These are phyloP conservation scores for Clitocybe nebularis DNA, from an alignment of 1,284 basidiomycete species.

Conservation along the genomic window DNA sequence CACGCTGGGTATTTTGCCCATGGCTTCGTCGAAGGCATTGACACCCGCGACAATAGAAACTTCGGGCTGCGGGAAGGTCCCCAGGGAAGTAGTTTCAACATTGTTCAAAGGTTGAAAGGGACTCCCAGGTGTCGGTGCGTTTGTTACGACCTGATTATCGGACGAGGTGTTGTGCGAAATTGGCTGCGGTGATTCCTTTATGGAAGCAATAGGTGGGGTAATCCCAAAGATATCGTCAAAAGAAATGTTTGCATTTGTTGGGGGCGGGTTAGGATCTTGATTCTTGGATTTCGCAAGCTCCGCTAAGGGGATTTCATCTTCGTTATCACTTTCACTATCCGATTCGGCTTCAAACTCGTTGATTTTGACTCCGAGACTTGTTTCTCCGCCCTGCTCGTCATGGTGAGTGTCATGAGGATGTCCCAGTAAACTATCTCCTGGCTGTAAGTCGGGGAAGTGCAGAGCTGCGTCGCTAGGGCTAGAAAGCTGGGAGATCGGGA, in stretches of 20 bases:
- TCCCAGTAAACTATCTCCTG: constrained; percentile 10
- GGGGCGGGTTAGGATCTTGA: constrained; percentile 17
- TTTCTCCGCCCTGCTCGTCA: constrained; percentile 29
- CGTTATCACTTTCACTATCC: constrained; percentile 51
- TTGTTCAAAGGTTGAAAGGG: constrained; percentile 12
- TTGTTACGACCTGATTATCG: not conserved
- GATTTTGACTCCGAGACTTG: constrained; percentile 50
- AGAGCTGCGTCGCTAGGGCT: constrained; percentile 34
- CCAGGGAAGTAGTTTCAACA: constrained; percentile 6
- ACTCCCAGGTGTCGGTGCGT: constrained; percentile 22
- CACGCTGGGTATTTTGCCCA: constrained; percentile 49
- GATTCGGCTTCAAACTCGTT: constrained; percentile 68
- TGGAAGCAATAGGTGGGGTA: constrained; percentile 20
- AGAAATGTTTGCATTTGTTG: constrained; percentile 26
- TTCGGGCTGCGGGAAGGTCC: constrained; percentile 8
- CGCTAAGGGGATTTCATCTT: constrained; percentile 47
- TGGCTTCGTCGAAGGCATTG: constrained; percentile 71
- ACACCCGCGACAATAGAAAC: constrained; percentile 39
- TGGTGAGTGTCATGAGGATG: constrained; percentile 14
- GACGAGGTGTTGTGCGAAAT: not conserved
- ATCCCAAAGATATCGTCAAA: constrained; percentile 69
- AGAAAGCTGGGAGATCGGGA: constrained; percentile 34
- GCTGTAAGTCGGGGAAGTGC: constrained; percentile 20
- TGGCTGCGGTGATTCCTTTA: constrained; percentile 3
- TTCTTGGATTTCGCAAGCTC: constrained; percentile 25